Evolutionary conservation across 192 early-diverging fungal genomes (phyloP).

Genomic region (Phycomyces blakesleeanus): DNA sequence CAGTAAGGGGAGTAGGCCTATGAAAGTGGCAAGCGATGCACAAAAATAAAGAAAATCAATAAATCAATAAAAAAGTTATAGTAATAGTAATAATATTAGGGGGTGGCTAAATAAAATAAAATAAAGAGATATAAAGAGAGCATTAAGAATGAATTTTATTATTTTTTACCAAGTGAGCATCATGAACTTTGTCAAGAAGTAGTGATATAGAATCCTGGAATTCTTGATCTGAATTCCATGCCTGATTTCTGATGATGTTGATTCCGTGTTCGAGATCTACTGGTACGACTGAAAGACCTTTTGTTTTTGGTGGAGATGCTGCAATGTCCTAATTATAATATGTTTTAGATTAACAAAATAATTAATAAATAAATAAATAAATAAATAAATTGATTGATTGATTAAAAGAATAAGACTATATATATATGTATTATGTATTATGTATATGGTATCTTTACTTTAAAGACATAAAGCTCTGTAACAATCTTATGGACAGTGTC

Average conservation of each 20-base stretch:
- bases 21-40: too few relatives aligned
- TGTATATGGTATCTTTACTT: too few relatives aligned
- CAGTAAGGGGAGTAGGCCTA: slow-evolving; percentile 35
- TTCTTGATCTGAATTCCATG: slow-evolving; percentile 28
- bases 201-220: slow-evolving; percentile 36
- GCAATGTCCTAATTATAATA: slow-evolving; percentile 28
- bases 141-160: slow-evolving; percentile 8
- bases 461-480: slow-evolving; percentile 33
- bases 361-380: slow-evolving; percentile 2
- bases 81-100: too few relatives aligned
- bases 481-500: slow-evolving; percentile 31
- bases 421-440: too few relatives aligned
- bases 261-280: slow-evolving; percentile 30
- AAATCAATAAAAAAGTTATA: too few relatives aligned
- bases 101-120: neutral
- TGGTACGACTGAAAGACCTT: slow-evolving; percentile 27
- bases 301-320: slow-evolving; percentile 20
- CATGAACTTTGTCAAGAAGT: slow-evolving; percentile 37
- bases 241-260: slow-evolving; percentile 21
- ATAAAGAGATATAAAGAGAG: too few relatives aligned
- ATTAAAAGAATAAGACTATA: too few relatives aligned
- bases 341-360: too few relatives aligned
- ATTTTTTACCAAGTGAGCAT: slow-evolving; percentile 32
- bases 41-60: too few relatives aligned
- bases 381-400: neutral